These are phyloP conservation scores for Lecanoromycetidae sp. DNA, from an alignment of 2,329 filamentous ascomycete genomes.

Conservation along the genomic window DNA sequence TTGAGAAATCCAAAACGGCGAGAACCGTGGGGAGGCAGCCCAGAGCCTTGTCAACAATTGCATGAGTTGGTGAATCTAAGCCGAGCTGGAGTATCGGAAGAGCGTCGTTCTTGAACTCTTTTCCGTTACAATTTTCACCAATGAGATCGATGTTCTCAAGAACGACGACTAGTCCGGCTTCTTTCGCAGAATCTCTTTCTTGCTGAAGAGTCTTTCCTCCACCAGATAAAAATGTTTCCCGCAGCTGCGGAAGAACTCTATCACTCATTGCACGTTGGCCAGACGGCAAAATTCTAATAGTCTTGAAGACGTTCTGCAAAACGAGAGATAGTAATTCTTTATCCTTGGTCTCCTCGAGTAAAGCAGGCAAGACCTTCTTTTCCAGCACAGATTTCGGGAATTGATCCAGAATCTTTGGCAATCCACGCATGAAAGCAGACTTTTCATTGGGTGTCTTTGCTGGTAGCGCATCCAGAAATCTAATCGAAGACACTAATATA, in stretches of 20 bases:
- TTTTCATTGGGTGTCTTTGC: conserved; percentile 90
- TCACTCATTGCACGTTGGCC: conserved; percentile 71
- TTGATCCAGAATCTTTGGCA: conserved; percentile 75
- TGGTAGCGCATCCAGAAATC: conserved; percentile 82
- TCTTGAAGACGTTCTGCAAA: conserved; percentile 83
- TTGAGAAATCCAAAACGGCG: conserved; percentile 85
- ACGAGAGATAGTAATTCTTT: conserved; percentile 73
- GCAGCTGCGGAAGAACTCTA: conserved; percentile 70
- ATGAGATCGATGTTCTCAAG: conserved; percentile 70
- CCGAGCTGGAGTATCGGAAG: conserved; percentile 73
- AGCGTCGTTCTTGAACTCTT: conserved; percentile 85
- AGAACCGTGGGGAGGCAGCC: conserved; percentile 67
- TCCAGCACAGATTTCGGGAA: conserved; percentile 91
- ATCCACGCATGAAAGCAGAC: conserved; percentile 75
- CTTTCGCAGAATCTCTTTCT: conserved; percentile 71
- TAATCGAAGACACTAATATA: conserved; percentile 87
- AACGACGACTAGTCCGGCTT: conserved; percentile 83
- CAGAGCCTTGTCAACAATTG: conserved; percentile 74
- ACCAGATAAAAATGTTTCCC: conserved; percentile 64
- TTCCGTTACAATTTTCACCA: conserved; percentile 70
- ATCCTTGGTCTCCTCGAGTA: conserved; percentile 91
- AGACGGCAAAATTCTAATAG: conserved; percentile 64
- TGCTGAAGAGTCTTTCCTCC: conserved; percentile 34
- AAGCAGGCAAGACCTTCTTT: conserved; percentile 78
- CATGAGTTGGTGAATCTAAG: conserved; percentile 79